Evolutionary conservation across 805 yeast species (phyloP), one percentile per base, ranked within the genome.

Genomic region (Ogataea ganodermae): DNA sequence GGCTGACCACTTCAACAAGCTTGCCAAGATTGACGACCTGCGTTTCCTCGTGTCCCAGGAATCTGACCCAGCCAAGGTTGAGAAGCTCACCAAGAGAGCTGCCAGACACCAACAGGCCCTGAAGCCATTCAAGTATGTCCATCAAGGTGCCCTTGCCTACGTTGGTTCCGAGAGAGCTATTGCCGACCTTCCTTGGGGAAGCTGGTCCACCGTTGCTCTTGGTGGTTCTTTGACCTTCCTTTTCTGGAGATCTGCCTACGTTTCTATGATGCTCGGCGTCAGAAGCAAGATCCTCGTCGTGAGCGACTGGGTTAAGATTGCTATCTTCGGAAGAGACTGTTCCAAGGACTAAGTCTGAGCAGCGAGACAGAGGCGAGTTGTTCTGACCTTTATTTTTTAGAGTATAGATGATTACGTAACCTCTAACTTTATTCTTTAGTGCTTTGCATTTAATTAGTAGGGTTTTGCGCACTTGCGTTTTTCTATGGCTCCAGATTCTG

Each of bases 221-320:
- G 91, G 94, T 49, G 97, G 97, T 59, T 75, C 86, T 42, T 71
- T 87, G 66, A 88, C 97, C 38, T 89, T 85, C 76, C 74, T 88
- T 69, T 86, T 91, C 79, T 91, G 97, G 97, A 85, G 95, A 73
- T 80, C 89, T 28, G 96, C 96, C 28, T 91, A 91, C 70, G 80
- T 91, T 56, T 81, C 87, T 68, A 90, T 91, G 97, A 86, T 91
- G 67, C 79, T 91, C 65, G 83, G 94, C 46, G 80, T 86, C 61
- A 84, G 90, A 74, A 89, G 86, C 75, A 91, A 89, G 78, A 72
- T 89, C 52, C 78, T 89, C 62, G 96, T 91, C 44, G 78, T 82
- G 53, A 68, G 86, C 57, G 97, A 91, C 69, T 91, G 97, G 97
- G 63, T 81, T 55, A 91, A 89, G 76, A 84, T 87, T 50, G 78